Evolutionary conservation across 441 rosid species (phyloP).

Genomic region (Pelargonium myrrhifolium): DNA sequence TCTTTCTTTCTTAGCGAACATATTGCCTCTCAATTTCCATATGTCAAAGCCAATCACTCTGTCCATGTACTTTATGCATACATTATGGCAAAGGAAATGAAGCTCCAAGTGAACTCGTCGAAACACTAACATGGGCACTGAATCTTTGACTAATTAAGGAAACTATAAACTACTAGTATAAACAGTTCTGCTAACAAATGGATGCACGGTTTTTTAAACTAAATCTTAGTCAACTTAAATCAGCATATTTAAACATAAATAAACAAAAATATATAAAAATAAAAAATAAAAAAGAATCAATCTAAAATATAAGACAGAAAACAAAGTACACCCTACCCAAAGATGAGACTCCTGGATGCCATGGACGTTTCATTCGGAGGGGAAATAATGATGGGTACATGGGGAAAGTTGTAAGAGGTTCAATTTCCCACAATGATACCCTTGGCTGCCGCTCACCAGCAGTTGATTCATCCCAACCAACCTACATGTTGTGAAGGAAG

Average conservation of each 20-base stretch:
- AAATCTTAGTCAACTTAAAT: not conserved
- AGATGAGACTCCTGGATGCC: conserved; percentile 83
- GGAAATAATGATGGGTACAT: conserved; percentile 97
- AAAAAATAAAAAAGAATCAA: not conserved
- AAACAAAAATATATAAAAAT: not conserved
- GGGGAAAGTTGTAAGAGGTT: conserved; percentile 93
- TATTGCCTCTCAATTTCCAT: not conserved
- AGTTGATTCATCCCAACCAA: conserved; percentile 99
- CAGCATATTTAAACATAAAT: not conserved
- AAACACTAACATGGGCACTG: not conserved
- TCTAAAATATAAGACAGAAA: not conserved
- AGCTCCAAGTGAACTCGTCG: not conserved
- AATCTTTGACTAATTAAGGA: not conserved
- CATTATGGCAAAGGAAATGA: not conserved
- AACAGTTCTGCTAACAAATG: not conserved
- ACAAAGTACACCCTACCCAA: conserved; percentile 42
- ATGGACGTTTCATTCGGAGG: conserved; percentile 88
- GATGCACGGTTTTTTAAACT: not conserved
- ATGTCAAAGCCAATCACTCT: not conserved
- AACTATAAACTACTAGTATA: not conserved
- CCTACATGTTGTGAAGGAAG: conserved; percentile 39
- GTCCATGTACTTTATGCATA: not conserved
- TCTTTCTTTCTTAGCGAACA: not conserved
- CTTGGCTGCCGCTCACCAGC: conserved; percentile 99
- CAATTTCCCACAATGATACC: conserved; percentile 98